A percentile compares a stretch with the other conserved stretches of the same genome.
Evolutionary conservation across 345 rosid genomes (phyloP).

Genomic region (Murraya koenigii): DNA sequence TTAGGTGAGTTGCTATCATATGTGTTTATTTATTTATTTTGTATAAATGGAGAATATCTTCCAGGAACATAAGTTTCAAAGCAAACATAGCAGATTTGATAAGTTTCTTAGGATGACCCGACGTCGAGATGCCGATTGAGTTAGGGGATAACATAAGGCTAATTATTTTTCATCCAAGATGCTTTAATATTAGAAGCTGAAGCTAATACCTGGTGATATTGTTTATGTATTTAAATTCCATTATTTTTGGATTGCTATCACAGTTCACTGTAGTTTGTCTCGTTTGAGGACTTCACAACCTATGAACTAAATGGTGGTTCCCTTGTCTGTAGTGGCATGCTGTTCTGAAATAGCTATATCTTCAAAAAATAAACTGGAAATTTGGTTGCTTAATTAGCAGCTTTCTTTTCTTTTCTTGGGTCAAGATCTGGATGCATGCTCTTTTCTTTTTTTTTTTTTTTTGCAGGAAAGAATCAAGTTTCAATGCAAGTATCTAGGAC

Average conservation of each 20-base stretch:
- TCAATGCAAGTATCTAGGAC: conserved; percentile 66
- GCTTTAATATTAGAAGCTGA: neutral
- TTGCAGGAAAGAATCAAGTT: conserved; percentile 57
- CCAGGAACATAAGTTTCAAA: no score
- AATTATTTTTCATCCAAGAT: neutral
- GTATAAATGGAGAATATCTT: neutral
- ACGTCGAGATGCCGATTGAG: no score
- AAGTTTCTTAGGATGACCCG: no score
- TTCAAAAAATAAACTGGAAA: neutral
- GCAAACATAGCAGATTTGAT: neutral
- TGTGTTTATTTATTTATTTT: neutral
- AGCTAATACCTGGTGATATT: neutral
- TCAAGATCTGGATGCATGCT: neutral
- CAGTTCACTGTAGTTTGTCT: neutral
- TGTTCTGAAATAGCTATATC: neutral
- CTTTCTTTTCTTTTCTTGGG: neutral
- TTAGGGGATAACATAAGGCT: neutral
- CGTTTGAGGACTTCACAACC: neutral
- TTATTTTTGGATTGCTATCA: neutral
- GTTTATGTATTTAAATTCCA: neutral
- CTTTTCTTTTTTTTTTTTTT: neutral
- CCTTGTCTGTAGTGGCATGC: neutral
- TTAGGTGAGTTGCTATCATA: conserved; percentile 38
- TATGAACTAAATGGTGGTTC: neutral
- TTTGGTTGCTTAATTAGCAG: neutral